Evolutionary conservation across 139 green algal species (phyloP).

Genomic region (Raphidocelis subcapitata): DNA sequence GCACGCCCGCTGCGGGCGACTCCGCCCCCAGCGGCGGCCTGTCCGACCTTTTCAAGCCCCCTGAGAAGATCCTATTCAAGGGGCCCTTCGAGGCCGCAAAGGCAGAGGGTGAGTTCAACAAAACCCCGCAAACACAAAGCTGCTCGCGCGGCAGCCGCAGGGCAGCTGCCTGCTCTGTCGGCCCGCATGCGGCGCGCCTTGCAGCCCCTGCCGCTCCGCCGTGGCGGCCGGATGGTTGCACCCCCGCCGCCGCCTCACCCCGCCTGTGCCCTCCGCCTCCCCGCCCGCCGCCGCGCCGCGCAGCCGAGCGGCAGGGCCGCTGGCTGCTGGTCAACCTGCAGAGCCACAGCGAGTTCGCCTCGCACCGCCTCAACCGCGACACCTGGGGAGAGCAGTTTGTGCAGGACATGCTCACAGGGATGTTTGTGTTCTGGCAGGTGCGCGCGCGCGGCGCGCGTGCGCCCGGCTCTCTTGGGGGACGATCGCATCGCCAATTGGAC

Average conservation of each 20-base stretch:
- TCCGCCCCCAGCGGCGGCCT: conserved; percentile 31
- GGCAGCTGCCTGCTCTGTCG: conserved; percentile 47
- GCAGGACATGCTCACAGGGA: conserved; percentile 56
- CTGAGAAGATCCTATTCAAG: conserved; percentile 56
- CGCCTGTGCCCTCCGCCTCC: too few relatives aligned
- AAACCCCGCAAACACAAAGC: too few relatives aligned
- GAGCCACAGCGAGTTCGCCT: conserved; percentile 71
- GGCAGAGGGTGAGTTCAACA: background rate
- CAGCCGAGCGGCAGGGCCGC: conserved; percentile 31
- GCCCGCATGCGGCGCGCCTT: conserved; percentile 5
- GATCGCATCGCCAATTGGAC: too few relatives aligned
- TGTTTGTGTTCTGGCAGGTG: conserved; percentile 85
- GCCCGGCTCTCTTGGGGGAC: background rate
- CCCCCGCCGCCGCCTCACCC: too few relatives aligned
- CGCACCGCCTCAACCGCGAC: conserved; percentile 82
- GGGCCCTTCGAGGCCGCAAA: conserved; percentile 58
- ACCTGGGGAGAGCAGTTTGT: conserved; percentile 75
- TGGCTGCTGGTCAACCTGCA: conserved; percentile 90
- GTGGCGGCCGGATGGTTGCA: too few relatives aligned
- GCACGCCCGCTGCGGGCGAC: background rate
- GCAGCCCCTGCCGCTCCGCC: background rate
- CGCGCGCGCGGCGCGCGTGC: background rate
- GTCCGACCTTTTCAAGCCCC: conserved; percentile 68
- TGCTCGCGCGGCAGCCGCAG: conserved; percentile 11
- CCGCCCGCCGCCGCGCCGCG: conserved; percentile 1